Evolutionary conservation across 2,329 filamentous ascomycete species (phyloP), one percentile per base, ranked within the genome.

Genomic region (Ilyonectria destructans): DNA sequence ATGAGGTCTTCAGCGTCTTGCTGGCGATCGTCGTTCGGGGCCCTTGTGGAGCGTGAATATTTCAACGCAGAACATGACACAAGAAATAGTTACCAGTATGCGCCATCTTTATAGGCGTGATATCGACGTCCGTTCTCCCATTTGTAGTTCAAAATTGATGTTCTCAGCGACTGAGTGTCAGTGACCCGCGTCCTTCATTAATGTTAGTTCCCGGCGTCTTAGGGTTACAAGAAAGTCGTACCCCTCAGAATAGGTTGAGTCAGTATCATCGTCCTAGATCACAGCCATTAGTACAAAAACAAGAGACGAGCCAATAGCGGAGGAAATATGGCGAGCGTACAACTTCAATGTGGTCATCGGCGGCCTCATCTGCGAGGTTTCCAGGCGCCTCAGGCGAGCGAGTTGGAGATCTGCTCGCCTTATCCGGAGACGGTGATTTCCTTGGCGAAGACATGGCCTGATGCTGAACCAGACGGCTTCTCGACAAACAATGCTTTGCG

Each of bases 61-160:
- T 45, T 15, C 9, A 54, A n/a, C 45, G 46, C 2, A 17, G 2
- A 23, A 26, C 6, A 40, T 9, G 26, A 45, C 15, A 10, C 8
- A 21, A 21, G n/a, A 10, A 23, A 26, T 17, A 19, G 58, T 58
- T 17, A 69, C 68, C 68, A 70, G 64, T 83, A 82, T 52, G 79
- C 73, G 33, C 85, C 86, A 49, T 84, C 81, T 45, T 82, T 80
- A 72, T 82, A 85, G 55, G 79, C 80, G 70, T 86, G 83, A 68
- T 87, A 88, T 9, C 84, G 80, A 3, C 85, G 81, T 3, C 85
- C 85, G 58, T 86, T 82, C 62, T 86, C 82, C 68, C 82, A 84
- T 48, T 80, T 75, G 70, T 70, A 70, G 35, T 54, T 70, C 7
- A 70, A 37, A 5, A 70, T 69, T 12, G 68, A 70, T 1, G 65